Evolutionary conservation across 2,329 filamentous ascomycete species (phyloP), one percentile per base, ranked within the genome.

Genomic region (Chrysosporium keratinophilum): DNA sequence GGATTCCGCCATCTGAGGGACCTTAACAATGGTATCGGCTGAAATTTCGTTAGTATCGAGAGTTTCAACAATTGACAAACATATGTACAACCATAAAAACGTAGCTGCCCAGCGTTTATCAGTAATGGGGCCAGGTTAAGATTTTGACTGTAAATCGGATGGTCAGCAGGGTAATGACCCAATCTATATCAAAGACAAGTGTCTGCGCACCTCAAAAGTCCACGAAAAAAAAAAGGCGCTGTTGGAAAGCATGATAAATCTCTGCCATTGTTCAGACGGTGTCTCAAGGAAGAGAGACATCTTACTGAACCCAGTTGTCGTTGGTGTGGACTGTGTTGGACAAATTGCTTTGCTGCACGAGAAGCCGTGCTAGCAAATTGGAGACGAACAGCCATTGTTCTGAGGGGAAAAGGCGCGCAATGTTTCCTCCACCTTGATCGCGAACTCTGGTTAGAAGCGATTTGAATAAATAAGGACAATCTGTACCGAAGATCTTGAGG

Each of bases 1-100:
- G 48, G 93, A 97, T 73, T 98, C 93, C 59, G 93, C 93, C 93
- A 98, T 97, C 69, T 93, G 82, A 34, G 93, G 93, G 61, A 97
- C 93, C 75, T 97, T 91, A 71, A 98, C 83, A 59, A 91, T 74
- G 62, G 81, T 84, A 67, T 95, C 88, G 69, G 90, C 90, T 74
- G 11, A 6, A 9, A 34, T 23, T 20, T 15, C 20, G 39, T 48
- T 47, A 54, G 51, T 10, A 40, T 44, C 11, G 15, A 5, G 41
- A 14, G 5, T 7, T 28, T 28, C 15, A 39, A 5, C 31, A 20
- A 33, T 17, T 11, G 10, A n/a, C 14, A 11, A 17, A 48, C 17
- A 12, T 40, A 15, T 39, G 34, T n/a, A 28, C 15, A 46, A 57
- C 56, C 56, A 35, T 57, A 57, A 11, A 51, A 55, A 43, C 56